Evolutionary conservation across 371 early-diverging fungal species (phyloP).

Genomic region (Chytridium lagenaria): DNA sequence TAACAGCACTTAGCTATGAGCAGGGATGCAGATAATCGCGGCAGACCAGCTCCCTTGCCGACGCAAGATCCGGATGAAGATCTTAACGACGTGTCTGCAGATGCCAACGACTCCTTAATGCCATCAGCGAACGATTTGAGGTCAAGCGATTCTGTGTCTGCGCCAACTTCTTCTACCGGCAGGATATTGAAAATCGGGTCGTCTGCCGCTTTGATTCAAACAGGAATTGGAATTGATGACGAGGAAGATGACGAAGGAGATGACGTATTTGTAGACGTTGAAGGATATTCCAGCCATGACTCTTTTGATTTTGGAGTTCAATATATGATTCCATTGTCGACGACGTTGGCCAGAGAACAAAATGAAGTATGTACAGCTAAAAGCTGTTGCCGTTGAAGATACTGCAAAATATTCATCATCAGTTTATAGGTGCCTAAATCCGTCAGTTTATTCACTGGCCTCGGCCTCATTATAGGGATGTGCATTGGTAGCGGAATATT

Average conservation of each 20-base stretch:
- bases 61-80: conserved; percentile 4
- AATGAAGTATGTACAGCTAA: not conserved
- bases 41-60: not conserved
- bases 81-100: not conserved
- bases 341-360: conserved; percentile 9
- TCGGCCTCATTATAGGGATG: conserved; percentile 61
- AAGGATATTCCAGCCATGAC: not conserved
- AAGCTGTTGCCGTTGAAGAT: not conserved
- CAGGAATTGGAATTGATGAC: not conserved
- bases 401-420: not conserved
- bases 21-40: not conserved
- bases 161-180: too few relatives aligned
- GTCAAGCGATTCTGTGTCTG: not conserved
- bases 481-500: conserved; percentile 70
- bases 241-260: not conserved
- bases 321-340: not conserved
- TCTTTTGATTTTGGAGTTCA: conserved; percentile 6
- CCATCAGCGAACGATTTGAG: not conserved
- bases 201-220: not conserved
- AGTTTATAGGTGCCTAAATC: conserved; percentile 16
- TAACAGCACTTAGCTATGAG: too few relatives aligned
- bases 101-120: not conserved
- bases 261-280: conserved; percentile 4
- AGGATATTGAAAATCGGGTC: too few relatives aligned
- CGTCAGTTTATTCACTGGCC: conserved; percentile 43